Evolutionary conservation across 1,284 basidiomycete genomes (phyloP), one percentile per base, ranked within the genome.

Genomic region (Fomes fomentarius): DNA sequence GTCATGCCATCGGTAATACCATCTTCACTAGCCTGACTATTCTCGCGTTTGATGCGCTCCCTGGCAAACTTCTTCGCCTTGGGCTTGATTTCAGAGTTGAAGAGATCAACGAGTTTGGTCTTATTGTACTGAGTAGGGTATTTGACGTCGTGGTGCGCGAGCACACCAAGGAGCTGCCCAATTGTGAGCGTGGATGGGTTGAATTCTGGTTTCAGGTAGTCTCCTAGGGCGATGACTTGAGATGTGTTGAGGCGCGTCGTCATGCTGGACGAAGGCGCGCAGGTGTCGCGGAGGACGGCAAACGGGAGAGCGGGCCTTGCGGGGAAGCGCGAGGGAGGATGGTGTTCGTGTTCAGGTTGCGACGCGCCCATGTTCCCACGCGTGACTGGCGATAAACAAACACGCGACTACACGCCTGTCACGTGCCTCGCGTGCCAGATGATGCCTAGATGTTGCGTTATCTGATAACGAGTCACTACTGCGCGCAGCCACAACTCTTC

Each of bases 201-300:
- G 62, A 97, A 99, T 62, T 87, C 88, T 8, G 84, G 81, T 44
- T 91, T 81, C 54, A 98, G 84, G 72, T 98, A 97, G 69, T 89
- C 82, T 63, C 89, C 91, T 26, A 79, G 71, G 33, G 72, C 76
- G 62, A 93, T 85, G 53, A 93, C 74, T 70, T 92, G 85, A 2
- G 87, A 79, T 45, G 88, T 76, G 33, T 87, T 89, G 58, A 89
- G 59, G 60, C 84, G 81, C 67, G 89, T 89, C 87, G 89, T 89
- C 65, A 66, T 70, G 30, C 14, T 25, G 17, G 26, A 39, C n/a
- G 58, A n/a, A n/a, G 42, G 56, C 63, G 63, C 62, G 62, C 39
- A 56, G 58, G 58, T 51, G 21, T 10, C 60, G 68, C 58, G 54
- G 43, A 48, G 42, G 46, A 64, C 56, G 61, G 57, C 61, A 66